phyloP scores from a whole-genome alignment of 1,139 yeast species.

The Petasospora rhodanensis region DNA sequence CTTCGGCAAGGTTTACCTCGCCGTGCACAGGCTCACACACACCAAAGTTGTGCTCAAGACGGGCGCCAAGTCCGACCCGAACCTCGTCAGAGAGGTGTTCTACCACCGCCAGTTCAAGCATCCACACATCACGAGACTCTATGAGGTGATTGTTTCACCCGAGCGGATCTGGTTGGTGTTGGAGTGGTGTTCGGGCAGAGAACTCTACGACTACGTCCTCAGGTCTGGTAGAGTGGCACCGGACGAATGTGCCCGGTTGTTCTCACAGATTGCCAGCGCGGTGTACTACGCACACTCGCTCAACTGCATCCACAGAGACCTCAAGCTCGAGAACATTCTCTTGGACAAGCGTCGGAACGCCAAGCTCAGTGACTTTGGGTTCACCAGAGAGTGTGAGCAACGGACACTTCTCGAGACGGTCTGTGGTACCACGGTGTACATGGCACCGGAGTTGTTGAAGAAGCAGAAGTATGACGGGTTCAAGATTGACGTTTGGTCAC shows the following conservation, averaged over 20 bases:
- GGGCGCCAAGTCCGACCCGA: slow-evolving; percentile 78
- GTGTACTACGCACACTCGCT: slow-evolving; percentile 79
- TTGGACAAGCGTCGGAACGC: slow-evolving; percentile 66
- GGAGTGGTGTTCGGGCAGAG: slow-evolving; percentile 90
- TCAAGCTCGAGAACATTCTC: slow-evolving; percentile 81
- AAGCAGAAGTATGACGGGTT: slow-evolving; percentile 75
- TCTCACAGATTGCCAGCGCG: slow-evolving; percentile 78
- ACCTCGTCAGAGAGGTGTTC: slow-evolving; percentile 87
- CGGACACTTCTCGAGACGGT: slow-evolving; percentile 67
- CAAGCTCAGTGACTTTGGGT: slow-evolving; percentile 89
- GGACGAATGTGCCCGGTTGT: slow-evolving; percentile 54
- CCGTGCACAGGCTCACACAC: slow-evolving; percentile 67
- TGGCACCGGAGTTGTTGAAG: slow-evolving; percentile 89
- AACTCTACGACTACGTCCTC: slow-evolving; percentile 70
- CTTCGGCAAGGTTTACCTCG: slow-evolving; percentile 87
- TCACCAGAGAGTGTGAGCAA: slow-evolving; percentile 72
- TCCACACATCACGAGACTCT: slow-evolving; percentile 77
- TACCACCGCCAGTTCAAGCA: slow-evolving; percentile 83
- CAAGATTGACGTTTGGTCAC: slow-evolving; percentile 84
- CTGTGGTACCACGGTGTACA: slow-evolving; percentile 93
- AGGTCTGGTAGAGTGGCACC: slow-evolving; percentile 47
- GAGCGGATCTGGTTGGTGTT: slow-evolving; percentile 78
- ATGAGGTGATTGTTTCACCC: slow-evolving; percentile 84
- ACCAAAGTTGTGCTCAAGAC: slow-evolving; percentile 81
- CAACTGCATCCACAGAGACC: slow-evolving; percentile 84